These are phyloP conservation scores for Antrodiella citrinella DNA, from an alignment of 768 basidiomycete species.

Conservation along the genomic window DNA sequence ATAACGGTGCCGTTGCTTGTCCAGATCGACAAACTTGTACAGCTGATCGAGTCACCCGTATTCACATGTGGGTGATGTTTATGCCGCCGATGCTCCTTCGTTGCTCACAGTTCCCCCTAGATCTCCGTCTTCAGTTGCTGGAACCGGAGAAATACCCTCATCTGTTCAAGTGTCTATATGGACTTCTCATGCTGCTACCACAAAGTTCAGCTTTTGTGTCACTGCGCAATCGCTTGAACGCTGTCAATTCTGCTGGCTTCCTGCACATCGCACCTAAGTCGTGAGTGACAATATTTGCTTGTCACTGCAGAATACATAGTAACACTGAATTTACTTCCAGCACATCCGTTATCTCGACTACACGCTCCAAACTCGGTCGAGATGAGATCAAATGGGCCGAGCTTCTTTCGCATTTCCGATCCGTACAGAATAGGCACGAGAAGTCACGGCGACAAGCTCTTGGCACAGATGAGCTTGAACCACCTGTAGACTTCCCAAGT, in stretches of 20 bases:
- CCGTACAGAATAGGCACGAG: constrained; percentile 85
- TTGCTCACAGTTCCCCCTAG: constrained; percentile 26
- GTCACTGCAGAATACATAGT: no score
- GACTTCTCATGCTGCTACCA: constrained; percentile 91
- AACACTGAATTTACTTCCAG: no score
- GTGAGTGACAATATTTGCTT: constrained; percentile 34
- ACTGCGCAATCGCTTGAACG: constrained; percentile 86
- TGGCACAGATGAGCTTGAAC: constrained; percentile 47
- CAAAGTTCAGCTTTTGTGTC: constrained; percentile 97
- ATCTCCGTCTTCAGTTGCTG: constrained; percentile 84
- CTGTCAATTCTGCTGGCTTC: constrained; percentile 93
- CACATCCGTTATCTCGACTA: constrained; percentile 31
- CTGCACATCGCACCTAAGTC: constrained; percentile 83
- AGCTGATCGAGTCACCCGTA: constrained; percentile 95
- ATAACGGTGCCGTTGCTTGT: constrained; percentile 92
- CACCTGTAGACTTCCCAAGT: constrained; percentile 41
- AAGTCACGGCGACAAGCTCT: constrained; percentile 76
- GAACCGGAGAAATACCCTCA: constrained; percentile 96
- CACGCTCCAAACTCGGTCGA: constrained; percentile 69
- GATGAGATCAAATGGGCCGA: constrained; percentile 99
- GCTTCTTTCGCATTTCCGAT: constrained; percentile 84
- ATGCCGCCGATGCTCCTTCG: not conserved
- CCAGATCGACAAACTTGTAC: constrained; percentile 96
- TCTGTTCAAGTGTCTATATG: constrained; percentile 96
- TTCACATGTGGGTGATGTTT: constrained; percentile 94